These are phyloP conservation scores for Drechslerella coelobrocha DNA, from an alignment of 2,329 filamentous ascomycete genomes.

Conservation along the genomic window DNA sequence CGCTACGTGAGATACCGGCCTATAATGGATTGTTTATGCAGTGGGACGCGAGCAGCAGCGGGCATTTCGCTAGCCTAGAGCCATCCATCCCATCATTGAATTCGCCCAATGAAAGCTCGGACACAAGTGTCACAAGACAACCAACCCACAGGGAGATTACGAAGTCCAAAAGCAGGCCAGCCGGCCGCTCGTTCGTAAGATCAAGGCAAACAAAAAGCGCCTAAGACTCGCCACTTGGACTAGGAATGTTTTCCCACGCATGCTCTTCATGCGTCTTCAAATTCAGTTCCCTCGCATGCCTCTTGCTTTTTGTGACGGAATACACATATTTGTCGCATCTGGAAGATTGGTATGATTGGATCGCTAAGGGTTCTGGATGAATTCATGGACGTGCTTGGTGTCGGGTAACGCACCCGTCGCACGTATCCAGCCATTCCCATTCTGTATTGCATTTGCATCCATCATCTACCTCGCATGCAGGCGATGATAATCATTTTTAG, in stretches of 20 bases:
- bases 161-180: constrained; percentile 3
- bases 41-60: constrained; percentile 23
- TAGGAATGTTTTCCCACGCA: constrained; percentile 35
- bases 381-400: constrained; percentile 8
- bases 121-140: constrained; percentile 34
- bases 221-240: neutral
- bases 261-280: constrained; percentile 8
- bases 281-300: constrained; percentile 8
- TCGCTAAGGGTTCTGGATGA: constrained; percentile 34
- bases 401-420: constrained; percentile 48
- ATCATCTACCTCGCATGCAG: constrained; percentile 1
- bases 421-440: constrained; percentile 6
- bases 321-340: constrained; percentile 10
- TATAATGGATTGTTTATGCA: constrained; percentile 15
- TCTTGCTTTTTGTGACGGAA: constrained; percentile 39
- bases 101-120: constrained; percentile 25
- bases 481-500: neutral
- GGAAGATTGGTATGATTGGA: constrained; percentile 33
- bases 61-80: constrained; percentile 34
- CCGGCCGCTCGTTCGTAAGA: neutral
- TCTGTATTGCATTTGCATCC: constrained; percentile 4
- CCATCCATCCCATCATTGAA: neutral
- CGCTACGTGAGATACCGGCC: no score
- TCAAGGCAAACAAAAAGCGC: neutral
- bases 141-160: constrained; percentile 11